Base-by-base conservation (phyloP, 169 alveolate species). In the Plasmodium falciparum region DNA sequence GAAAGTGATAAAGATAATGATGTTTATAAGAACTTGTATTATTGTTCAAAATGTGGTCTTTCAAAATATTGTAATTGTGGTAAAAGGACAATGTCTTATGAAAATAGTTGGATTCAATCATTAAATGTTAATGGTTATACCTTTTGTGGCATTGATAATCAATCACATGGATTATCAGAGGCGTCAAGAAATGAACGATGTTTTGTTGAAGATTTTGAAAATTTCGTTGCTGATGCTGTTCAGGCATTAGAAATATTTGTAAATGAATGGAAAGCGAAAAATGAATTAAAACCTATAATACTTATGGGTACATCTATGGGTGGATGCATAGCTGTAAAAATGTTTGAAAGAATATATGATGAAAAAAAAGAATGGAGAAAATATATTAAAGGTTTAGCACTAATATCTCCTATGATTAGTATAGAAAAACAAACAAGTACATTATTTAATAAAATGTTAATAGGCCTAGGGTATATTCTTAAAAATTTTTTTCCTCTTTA, bases 151-250 rank as follows among this genome's bases (percentile, higher is more conserved):
- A 88, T 93, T 22, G 96, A 93, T 72, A 93, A 74, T 26, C 96
- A 93, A 61, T 91, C 95, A 2, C 94, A 91, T 13, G 96, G 96
- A 24, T 29, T 93, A 69, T 93, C 96, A 12, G 95, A 92, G 59
- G 94, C 94, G 3, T 26, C 67, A 11, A 17, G 50, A 24, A 94
- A 85, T 43, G 43, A 70, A 33, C 73, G 96, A 15, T 88, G 93
- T 73, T 93, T 72, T 73, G 59, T 75, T 26, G 74, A 50, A n/a
- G 72, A 76, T 22, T 75, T 93, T 47, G 93, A 93, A 1, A 83
- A 88, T 58, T 33, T 93, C 39, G 75, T 88, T 49, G 59, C 73
- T 12, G 96, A 93, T 62, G 78, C 93, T 22, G 56, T 93, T 29
- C 96, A 93, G 76, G 93, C 93, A 61, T 61, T 93, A 15, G 92